Percentiles rank a stretch among this genome's conserved stretches.
Evolutionary conservation across 2,329 filamentous ascomycete species (phyloP).

Genomic region (Phialophora macrospora): DNA sequence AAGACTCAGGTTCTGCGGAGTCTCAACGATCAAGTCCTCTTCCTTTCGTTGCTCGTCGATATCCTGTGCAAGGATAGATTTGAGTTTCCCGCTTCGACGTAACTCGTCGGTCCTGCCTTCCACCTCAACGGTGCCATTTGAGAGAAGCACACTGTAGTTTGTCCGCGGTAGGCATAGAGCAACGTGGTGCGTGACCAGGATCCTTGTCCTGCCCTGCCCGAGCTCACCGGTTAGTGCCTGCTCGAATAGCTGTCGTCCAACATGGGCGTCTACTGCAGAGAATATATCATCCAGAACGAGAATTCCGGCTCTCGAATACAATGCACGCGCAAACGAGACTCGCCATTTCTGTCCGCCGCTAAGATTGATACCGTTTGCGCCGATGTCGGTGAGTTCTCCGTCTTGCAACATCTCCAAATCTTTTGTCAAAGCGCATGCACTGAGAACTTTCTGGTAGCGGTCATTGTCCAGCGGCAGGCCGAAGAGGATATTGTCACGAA

Average conservation of each 20-base stretch:
- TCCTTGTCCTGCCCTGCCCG: constrained; percentile 70
- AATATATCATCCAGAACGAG: constrained; percentile 84
- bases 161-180: constrained; percentile 71
- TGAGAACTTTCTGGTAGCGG: constrained; percentile 73
- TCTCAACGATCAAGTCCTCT: constrained; percentile 42
- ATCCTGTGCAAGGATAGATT: constrained; percentile 49
- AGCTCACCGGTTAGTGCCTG: constrained; percentile 74
- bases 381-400: constrained; percentile 79
- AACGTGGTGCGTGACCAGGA: constrained; percentile 81
- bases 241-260: constrained; percentile 78
- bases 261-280: constrained; percentile 78
- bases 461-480: constrained; percentile 70
- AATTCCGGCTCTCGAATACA: constrained; percentile 78
- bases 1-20: constrained; percentile 37
- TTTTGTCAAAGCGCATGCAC: constrained; percentile 74
- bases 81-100: constrained; percentile 48
- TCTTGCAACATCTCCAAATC: constrained; percentile 77
- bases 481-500: constrained; percentile 79
- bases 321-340: constrained; percentile 75
- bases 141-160: constrained; percentile 75
- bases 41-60: constrained; percentile 55
- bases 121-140: constrained; percentile 68
- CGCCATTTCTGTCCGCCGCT: constrained; percentile 85
- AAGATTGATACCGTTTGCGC: constrained; percentile 81
- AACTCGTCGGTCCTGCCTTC: constrained; percentile 69